phyloP scores from a whole-genome alignment of 2,329 filamentous ascomycete species.

The Tetracladium maxilliforme region DNA sequence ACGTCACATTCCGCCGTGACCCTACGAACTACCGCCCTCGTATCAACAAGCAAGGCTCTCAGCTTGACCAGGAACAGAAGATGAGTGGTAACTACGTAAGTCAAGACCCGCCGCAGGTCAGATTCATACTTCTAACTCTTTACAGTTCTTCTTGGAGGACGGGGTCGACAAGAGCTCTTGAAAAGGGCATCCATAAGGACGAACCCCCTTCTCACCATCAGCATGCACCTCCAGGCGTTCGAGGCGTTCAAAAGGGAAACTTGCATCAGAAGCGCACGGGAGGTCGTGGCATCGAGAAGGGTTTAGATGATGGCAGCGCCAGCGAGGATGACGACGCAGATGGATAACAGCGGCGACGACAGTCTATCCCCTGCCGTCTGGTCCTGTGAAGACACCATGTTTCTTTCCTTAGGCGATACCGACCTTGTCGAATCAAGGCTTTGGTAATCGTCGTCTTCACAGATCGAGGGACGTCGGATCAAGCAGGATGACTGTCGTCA shows the following conservation, averaged over 20 bases:
- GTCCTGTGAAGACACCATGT: slow-evolving; percentile 26
- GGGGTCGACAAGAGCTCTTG: slow-evolving; percentile 40
- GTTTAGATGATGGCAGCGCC: slow-evolving; percentile 33
- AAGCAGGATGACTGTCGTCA: slow-evolving; percentile 48
- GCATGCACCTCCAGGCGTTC: slow-evolving; percentile 16
- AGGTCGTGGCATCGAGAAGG: slow-evolving; percentile 13
- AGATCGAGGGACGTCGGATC: slow-evolving; percentile 39
- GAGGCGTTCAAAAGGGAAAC: too few species aligned
- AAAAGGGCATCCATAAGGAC: slow-evolving; percentile 43
- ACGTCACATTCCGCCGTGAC: slow-evolving; percentile 97
- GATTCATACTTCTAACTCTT: not conserved
- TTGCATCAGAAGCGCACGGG: slow-evolving; percentile 13
- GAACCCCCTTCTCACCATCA: slow-evolving; percentile 11
- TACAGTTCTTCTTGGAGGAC: slow-evolving; percentile 89
- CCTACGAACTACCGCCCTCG: slow-evolving; percentile 91
- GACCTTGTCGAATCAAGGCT: too few species aligned
- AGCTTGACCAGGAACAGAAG: slow-evolving; percentile 98
- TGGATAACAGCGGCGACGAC: slow-evolving; percentile 40
- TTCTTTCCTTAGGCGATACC: slow-evolving; percentile 6
- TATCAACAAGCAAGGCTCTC: slow-evolving; percentile 94
- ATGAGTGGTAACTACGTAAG: slow-evolving; percentile 76
- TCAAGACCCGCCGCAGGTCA: too few species aligned
- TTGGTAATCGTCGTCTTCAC: too few species aligned
- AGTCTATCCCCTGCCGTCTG: slow-evolving; percentile 55
- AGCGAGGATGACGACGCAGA: slow-evolving; percentile 55